These are phyloP conservation scores for Rauvolfia tetraphylla DNA, from an alignment of 257 asterid species.

Conservation along the genomic window DNA sequence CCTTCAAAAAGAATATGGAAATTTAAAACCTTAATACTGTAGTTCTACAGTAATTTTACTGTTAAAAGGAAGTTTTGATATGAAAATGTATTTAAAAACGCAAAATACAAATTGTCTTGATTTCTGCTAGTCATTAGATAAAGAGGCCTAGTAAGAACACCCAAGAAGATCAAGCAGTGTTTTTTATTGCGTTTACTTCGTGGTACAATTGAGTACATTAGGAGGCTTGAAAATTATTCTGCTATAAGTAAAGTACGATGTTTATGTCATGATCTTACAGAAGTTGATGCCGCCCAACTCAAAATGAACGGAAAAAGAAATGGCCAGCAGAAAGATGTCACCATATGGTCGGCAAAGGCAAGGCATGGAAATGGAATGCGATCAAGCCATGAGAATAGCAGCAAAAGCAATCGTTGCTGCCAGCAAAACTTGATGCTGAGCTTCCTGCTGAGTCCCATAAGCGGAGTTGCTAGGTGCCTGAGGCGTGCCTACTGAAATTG, in stretches of 20 bases:
- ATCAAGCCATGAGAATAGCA: background rate
- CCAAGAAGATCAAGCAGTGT: background rate
- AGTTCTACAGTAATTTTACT: no score
- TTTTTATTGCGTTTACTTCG: background rate
- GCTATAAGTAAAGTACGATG: no score
- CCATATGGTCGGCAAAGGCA: background rate
- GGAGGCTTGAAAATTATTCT: background rate
- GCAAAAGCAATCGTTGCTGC: conserved; percentile 1
- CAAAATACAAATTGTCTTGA: no score
- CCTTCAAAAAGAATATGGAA: no score
- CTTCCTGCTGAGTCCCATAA: background rate
- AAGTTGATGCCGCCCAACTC: background rate
- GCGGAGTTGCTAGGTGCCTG: background rate
- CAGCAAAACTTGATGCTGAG: background rate
- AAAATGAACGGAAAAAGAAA: no score
- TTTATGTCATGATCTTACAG: background rate
- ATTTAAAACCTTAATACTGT: no score
- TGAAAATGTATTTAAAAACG: no score
- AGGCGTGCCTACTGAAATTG: background rate
- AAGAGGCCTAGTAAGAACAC: no score
- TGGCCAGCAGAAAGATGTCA: background rate
- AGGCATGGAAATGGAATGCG: background rate
- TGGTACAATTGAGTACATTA: background rate
- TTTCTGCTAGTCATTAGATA: no score
- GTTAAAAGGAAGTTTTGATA: no score